Conservation (phyloP, 2,329 filamentous ascomycete species). For the Alternaria ethzedia region DNA sequence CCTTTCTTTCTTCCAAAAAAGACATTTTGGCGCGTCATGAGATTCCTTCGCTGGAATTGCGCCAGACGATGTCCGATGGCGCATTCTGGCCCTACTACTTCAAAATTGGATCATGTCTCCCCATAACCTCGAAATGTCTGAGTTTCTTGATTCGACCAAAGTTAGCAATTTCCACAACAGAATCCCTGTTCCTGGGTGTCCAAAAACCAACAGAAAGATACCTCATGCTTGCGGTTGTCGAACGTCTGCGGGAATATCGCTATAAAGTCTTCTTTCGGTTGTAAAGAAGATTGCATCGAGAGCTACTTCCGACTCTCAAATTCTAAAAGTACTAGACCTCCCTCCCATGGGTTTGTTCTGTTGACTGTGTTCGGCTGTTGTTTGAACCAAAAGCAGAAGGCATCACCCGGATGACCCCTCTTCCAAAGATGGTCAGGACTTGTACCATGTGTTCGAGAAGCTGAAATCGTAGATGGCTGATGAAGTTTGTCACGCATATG, state of each 20-base stretch:
- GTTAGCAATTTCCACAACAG: neutral
- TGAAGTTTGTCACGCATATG: no score
- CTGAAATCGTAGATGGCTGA: no score
- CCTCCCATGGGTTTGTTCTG: neutral
- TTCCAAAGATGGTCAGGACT: no score
- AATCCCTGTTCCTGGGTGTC: neutral
- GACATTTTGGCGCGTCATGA: neutral
- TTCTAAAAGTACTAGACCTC: neutral
- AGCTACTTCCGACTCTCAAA: neutral
- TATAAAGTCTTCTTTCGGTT: neutral
- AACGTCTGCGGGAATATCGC: fast-evolving
- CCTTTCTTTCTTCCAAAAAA: neutral
- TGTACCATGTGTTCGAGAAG: neutral
- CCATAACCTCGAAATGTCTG: neutral
- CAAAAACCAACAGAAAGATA: no score
- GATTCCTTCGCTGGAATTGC: neutral
- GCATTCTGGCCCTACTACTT: neutral
- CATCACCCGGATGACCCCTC: no score
- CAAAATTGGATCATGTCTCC: neutral
- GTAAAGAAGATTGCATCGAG: neutral
- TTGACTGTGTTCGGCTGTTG: neutral
- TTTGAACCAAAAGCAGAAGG: neutral
- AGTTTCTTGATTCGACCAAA: neutral
- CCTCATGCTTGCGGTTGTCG: neutral
- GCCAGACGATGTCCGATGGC: neutral